Base-by-base conservation (phyloP, 495 filamentous ascomycete species). In the Massariosphaeria phaeospora region DNA sequence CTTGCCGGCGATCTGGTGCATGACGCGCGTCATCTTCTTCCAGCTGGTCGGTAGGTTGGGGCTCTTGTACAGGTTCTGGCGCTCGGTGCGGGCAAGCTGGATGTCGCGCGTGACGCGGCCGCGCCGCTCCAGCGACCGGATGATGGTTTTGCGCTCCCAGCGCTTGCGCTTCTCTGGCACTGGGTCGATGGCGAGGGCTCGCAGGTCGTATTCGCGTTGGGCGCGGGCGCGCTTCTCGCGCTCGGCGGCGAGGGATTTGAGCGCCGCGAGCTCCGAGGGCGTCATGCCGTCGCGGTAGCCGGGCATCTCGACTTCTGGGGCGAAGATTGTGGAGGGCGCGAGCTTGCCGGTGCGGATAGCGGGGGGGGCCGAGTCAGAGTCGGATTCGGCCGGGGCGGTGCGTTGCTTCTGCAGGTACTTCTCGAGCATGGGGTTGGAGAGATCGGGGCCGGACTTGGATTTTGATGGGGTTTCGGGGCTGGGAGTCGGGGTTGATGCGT, bases 1-100 rank as follows among this genome's bases (percentile, higher is more conserved):
- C 82, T 96, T 96, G 33, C 93, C 93, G 0, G 79, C 74, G 64
- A 98, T 93, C 74, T 96, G 93, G 25, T 82, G 78, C 29, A 90
- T 86, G 48, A 98, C 70, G 15, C 82, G 78, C 3, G 81, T 82
- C 43, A 98, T 77, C 75, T 97, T 97, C 81, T 96, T 96, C 44
- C 86, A 70, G 12, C 80, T 84, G 0, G 93, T 95, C 66, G 88
- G 83, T 55, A 95, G 71, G 58, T 75, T 75, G 18, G 82, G 76
- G 42, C 80, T 85, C 64, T 80, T 82, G 64, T 73, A 76, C 1
- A 79, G 62, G 36, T 78, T 73, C 65, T 84, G 73, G 53, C 88
- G 77, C 75, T 98, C 93, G 21, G 86, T 84, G 23, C 81, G 79
- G 67, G 80, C 75, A 43, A 95, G 77, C 36, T 76, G 69, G 51